Conservation (phyloP, 2,329 filamentous ascomycete species). For the Aaosphaeria pasadenensis region DNA sequence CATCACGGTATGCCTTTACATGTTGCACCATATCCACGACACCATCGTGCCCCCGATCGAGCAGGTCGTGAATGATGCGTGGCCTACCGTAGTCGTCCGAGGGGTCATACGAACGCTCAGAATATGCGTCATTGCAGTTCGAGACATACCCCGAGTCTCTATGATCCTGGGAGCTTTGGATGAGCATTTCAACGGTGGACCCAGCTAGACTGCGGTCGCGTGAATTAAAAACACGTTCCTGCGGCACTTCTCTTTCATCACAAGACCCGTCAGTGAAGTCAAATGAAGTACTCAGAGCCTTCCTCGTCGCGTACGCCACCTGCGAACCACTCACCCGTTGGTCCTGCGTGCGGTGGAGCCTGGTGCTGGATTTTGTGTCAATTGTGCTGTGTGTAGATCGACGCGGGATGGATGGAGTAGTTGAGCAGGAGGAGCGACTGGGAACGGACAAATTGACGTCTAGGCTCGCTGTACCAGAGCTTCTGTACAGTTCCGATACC, state of each 20-base stretch:
- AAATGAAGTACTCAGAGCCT: constrained; percentile 8
- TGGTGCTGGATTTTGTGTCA: no score
- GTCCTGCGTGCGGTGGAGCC: no score
- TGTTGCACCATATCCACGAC: not conserved
- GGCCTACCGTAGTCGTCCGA: not conserved
- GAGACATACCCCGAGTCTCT: not conserved
- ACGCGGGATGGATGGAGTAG: no score
- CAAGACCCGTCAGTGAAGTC: constrained; percentile 3
- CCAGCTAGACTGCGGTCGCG: not conserved
- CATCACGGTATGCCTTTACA: not conserved
- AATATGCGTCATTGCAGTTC: not conserved
- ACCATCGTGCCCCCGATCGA: not conserved
- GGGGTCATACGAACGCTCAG: not conserved
- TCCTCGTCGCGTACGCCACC: constrained; percentile 9
- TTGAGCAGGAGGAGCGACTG: no score
- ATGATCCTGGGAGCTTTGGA: not conserved
- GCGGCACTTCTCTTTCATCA: not conserved
- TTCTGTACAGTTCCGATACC: no score
- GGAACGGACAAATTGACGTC: no score
- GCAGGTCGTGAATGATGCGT: not conserved
- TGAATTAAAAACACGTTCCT: not conserved
- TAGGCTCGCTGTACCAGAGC: no score
- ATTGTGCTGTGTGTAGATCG: no score
- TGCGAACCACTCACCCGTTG: constrained; percentile 8
- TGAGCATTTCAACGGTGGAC: not conserved